phyloP scores from a whole-genome alignment of 2,329 filamentous ascomycete species.

The Gyromitra esculenta region DNA sequence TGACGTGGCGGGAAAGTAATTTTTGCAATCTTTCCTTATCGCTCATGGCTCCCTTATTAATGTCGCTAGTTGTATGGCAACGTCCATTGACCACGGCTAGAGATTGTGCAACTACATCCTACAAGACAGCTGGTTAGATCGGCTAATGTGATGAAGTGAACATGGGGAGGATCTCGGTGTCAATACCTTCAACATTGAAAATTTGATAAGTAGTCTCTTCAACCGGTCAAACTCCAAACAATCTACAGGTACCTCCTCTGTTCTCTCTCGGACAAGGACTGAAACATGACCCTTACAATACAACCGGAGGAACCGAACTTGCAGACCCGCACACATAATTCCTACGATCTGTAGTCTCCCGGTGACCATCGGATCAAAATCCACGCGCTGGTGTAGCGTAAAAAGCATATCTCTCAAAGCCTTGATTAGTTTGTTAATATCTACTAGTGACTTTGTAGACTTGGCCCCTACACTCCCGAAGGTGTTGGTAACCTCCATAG shows the following conservation, averaged over 20 bases:
- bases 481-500: conserved; percentile 35
- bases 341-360: conserved; percentile 29
- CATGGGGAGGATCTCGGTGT: neutral
- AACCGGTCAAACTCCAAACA: conserved; percentile 11
- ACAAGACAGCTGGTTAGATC: neutral
- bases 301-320: neutral
- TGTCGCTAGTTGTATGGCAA: neutral
- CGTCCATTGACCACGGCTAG: conserved; percentile 14
- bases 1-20: neutral
- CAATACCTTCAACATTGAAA: conserved; percentile 32
- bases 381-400: conserved; percentile 2
- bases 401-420: conserved; percentile 32
- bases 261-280: conserved; percentile 4
- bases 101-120: conserved; percentile 14
- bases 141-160: neutral
- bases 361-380: neutral
- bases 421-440: conserved; percentile 19
- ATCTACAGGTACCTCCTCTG: conserved; percentile 21
- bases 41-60: neutral
- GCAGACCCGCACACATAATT: conserved; percentile 17
- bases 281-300: neutral
- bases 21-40: conserved; percentile 16
- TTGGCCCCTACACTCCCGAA: conserved; percentile 10
- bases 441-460: conserved; percentile 38
- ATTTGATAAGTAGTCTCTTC: conserved; percentile 13